Conservation (phyloP, 352 stramenopile species). For the Phytophthora cajani region DNA sequence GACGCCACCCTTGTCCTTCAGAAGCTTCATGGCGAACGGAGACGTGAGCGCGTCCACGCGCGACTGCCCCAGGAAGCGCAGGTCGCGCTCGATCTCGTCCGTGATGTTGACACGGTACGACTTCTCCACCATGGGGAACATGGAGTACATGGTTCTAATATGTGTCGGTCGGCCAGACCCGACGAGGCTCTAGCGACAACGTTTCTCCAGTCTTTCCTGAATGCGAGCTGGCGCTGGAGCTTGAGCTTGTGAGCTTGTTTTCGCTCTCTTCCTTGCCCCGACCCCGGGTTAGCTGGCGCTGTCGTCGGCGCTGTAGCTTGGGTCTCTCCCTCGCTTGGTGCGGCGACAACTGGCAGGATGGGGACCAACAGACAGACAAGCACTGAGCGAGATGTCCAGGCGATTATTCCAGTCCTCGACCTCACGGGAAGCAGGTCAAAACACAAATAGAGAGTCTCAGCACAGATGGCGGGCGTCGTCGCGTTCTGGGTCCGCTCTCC, state of each 20-base stretch:
- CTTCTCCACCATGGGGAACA: slow-evolving; percentile 89
- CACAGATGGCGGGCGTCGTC: slow-evolving; percentile 14
- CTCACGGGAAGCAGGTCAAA: background rate
- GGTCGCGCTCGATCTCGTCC: slow-evolving; percentile 82
- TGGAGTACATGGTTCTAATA: slow-evolving; percentile 55
- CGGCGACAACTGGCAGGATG: slow-evolving; percentile 29
- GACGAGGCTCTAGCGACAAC: background rate
- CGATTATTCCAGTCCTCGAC: background rate
- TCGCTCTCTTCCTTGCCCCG: background rate
- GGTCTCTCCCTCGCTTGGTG: slow-evolving; percentile 18
- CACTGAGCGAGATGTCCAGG: background rate
- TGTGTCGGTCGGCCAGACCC: background rate
- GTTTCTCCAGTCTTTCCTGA: slow-evolving; percentile 27
- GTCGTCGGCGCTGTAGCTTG: background rate
- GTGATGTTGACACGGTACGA: slow-evolving; percentile 82
- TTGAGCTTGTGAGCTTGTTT: background rate
- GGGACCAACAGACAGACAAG: background rate
- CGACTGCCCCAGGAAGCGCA: slow-evolving; percentile 85
- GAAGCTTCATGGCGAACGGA: slow-evolving; percentile 78
- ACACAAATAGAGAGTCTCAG: slow-evolving; percentile 1
- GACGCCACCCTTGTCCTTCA: slow-evolving; percentile 76
- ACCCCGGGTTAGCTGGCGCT: background rate
- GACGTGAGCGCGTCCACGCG: slow-evolving; percentile 82
- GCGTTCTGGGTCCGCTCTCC: slow-evolving; percentile 11
- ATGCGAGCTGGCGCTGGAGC: slow-evolving; percentile 2